Evolutionary conservation across 2,329 filamentous ascomycete genomes (phyloP), one percentile per base, ranked within the genome.

Genomic region (Calonectria ilicicola): DNA sequence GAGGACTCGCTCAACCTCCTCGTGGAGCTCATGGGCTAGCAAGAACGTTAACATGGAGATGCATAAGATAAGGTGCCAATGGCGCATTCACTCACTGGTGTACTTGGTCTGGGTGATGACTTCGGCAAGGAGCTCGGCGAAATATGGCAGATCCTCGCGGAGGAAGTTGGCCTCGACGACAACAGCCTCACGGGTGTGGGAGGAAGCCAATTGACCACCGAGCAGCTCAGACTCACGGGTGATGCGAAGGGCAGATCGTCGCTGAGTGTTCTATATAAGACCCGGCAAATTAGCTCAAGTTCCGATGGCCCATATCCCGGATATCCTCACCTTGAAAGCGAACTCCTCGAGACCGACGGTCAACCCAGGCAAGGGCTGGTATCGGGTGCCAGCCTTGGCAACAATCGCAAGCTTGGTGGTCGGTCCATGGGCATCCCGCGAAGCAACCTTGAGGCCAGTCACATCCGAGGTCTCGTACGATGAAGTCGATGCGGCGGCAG

Each of bases 111-210:
- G 89, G 74, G 93, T 92, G 81, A 97, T 90, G 81, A 98, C 94
- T 89, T 99, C 97, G 82, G 93, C 95, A 79, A 99, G 91, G 77
- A 99, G 90, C 89, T 99, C 97, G 82, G 95, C 92, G 85, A 98
- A 99, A 91, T 98, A 99, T 79, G 97, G 97, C 78, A 99, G 92
- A 84, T 99, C 96, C 84, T 97, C 93, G 84, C 95, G 93, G 78
- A 99, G 92, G 90, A 99, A 99, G 88, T 94, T 98, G 84, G 97
- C 95, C 86, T 96, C 93, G 82, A 99, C 88, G 73, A 99, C 92
- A 76, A 99, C 88, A 83, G 95, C 95, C 89, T 99, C 97, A 83
- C 96, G 94, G 80, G 95, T 96, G 88, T 98, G 95, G 86, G 94
- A 95, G 77, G 96, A 90, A 80, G 88, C 90, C 87, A 98, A 92